Evolutionary conservation across 2,329 filamentous ascomycete genomes (phyloP).

Genomic region (Fusarium oxysporum): DNA sequence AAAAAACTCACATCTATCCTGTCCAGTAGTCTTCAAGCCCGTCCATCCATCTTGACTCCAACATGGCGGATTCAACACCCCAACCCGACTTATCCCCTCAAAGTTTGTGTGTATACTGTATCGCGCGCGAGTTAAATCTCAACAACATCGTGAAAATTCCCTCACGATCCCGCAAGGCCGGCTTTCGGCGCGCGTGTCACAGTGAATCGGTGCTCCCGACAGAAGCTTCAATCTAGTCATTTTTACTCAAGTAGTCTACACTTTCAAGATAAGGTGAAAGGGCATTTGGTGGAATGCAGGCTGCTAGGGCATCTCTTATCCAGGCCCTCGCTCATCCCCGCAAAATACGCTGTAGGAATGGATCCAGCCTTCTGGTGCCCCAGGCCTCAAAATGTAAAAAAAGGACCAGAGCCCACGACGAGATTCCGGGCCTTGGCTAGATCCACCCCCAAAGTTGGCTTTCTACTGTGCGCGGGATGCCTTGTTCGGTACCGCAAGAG

Average conservation of each 20-base stretch:
- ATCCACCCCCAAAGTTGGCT: neutral
- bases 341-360: conserved; percentile 29
- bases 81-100: conserved; percentile 19
- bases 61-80: conserved; percentile 35
- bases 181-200: conserved; percentile 3
- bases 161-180: conserved; percentile 21
- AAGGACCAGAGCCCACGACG: conserved; percentile 11
- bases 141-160: conserved; percentile 31
- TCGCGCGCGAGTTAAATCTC: conserved; percentile 21
- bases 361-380: conserved; percentile 17
- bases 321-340: conserved; percentile 33
- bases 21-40: conserved; percentile 28
- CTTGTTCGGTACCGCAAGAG: conserved; percentile 19
- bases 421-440: conserved; percentile 20
- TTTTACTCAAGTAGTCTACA: neutral
- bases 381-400: conserved; percentile 21
- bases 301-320: conserved; percentile 22
- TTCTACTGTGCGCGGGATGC: conserved; percentile 22
- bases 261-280: neutral
- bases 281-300: conserved; percentile 9
- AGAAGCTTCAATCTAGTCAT: neutral
- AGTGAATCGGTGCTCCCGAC: conserved; percentile 25
- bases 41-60: conserved; percentile 41
- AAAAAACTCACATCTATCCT: conserved; percentile 11
- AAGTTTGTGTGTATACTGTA: conserved; percentile 7